phyloP scores from a whole-genome alignment of 129 eudicot genomes.

The Tagetes patula region DNA sequence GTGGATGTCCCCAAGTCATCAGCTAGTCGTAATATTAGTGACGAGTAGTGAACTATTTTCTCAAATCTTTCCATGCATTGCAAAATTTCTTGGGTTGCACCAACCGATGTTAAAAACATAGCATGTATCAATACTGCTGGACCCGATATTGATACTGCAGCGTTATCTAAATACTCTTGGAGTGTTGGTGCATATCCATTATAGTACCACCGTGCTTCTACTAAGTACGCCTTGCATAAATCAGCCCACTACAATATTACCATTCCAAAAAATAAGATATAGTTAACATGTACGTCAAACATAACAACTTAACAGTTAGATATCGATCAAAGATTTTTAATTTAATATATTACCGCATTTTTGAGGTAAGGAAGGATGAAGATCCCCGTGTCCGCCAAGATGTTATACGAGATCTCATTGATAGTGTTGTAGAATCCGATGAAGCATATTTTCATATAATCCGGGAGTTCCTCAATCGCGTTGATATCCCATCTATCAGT shows the following conservation, averaged over 20 bases:
- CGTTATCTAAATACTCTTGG: slow-evolving; percentile 34
- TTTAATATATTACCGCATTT: slow-evolving; percentile 24
- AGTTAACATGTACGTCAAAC: too few relatives aligned
- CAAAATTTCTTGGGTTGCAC: slow-evolving; percentile 9
- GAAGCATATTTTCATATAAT: slow-evolving; percentile 42
- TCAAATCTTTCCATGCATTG: slow-evolving; percentile 1
- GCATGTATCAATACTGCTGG: slow-evolving; percentile 24
- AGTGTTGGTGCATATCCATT: neutral
- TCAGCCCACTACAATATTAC: too few relatives aligned
- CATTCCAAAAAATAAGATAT: too few relatives aligned
- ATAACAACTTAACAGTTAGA: neutral
- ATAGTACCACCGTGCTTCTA: too few relatives aligned
- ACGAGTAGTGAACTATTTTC: slow-evolving; percentile 14
- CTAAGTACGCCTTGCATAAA: too few relatives aligned
- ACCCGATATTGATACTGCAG: slow-evolving; percentile 20
- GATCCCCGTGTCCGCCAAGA: slow-evolving; percentile 7
- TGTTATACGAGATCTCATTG: slow-evolving; percentile 26
- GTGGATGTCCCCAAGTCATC: slow-evolving; percentile 40
- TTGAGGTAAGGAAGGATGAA: slow-evolving; percentile 19
- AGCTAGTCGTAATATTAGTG: slow-evolving; percentile 32
- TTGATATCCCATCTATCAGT: slow-evolving; percentile 40
- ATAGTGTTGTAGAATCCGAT: slow-evolving; percentile 30
- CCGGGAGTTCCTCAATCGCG: slow-evolving; percentile 32
- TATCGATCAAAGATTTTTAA: too few relatives aligned
- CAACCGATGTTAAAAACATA: neutral